These are phyloP conservation scores for Aspergillus olivimuriae DNA, from an alignment of 495 filamentous ascomycete genomes.

Conservation along the genomic window DNA sequence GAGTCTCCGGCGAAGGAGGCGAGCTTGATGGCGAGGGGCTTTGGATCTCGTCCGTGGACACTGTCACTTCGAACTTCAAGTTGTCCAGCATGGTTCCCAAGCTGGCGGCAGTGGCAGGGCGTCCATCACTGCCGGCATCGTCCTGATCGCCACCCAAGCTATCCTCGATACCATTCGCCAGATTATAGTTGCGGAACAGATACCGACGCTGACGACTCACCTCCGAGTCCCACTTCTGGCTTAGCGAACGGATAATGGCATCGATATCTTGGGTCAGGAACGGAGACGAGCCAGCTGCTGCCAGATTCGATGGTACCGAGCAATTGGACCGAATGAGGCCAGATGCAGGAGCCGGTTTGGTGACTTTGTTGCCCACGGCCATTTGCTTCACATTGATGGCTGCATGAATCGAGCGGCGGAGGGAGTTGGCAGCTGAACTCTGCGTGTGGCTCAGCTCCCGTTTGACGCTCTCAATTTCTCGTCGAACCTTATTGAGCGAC, in stretches of 20 bases:
- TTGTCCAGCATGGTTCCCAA: constrained; percentile 36
- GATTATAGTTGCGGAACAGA: constrained; percentile 55
- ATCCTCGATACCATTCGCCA: constrained; percentile 40
- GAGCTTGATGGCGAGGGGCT: constrained; percentile 8
- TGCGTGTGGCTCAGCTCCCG: constrained; percentile 28
- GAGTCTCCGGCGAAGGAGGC: constrained; percentile 3
- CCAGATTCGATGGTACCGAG: constrained; percentile 13
- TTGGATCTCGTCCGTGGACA: constrained; percentile 29
- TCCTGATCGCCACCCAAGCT: constrained; percentile 9
- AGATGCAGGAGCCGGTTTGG: constrained; percentile 25
- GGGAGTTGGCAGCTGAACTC: constrained; percentile 32
- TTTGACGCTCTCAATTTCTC: constrained; percentile 50
- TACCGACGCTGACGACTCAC: constrained; percentile 49
- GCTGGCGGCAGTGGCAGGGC: constrained; percentile 33
- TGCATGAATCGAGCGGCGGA: constrained; percentile 40
- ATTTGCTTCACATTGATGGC: constrained; percentile 31
- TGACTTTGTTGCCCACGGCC: constrained; percentile 25
- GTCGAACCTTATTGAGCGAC: constrained; percentile 57
- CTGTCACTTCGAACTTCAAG: constrained; percentile 33
- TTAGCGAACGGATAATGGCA: constrained; percentile 47
- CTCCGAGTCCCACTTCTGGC: constrained; percentile 58
- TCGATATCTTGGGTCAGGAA: constrained; percentile 45
- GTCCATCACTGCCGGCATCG: constrained; percentile 31
- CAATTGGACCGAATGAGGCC: constrained; percentile 12
- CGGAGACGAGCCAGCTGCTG: constrained; percentile 20